Base-by-base conservation (phyloP, 495 filamentous ascomycete genomes). In the Penicillium roqueforti region DNA sequence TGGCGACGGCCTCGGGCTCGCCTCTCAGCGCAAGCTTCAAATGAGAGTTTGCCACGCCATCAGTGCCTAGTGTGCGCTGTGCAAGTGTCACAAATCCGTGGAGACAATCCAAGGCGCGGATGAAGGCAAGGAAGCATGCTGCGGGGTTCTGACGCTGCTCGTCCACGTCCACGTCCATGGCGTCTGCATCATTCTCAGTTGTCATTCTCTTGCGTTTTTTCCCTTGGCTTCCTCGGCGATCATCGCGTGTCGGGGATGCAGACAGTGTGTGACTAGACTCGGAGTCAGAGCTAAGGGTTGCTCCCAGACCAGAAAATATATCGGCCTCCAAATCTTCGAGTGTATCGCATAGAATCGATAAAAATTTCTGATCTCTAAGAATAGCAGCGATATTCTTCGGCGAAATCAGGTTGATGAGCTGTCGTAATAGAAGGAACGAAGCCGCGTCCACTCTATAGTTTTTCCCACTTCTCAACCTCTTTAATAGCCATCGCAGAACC, bases 401-500 rank as follows among this genome's bases (percentile, higher is more conserved):
- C 8, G 78, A 73, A 16, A 80, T 68, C n/a, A 69, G 54, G 26
- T 72, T 59, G 36, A 79, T 63, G 5, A 84, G 62, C 50, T 80
- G 71, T 54, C 63, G 62, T 28, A 84, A 48, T 11, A 85, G 62
- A 1, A 74, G 58, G 69, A 80, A 85, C 23, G 76, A 74, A 10
- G 59, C 59, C 19, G 73, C 67, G 6, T 78, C 68, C 43, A 76
- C 64, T 28, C 72, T 71, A 55, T 71, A 75, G 56, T 70, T 74
- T 41, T 73, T 71, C 19, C 63, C 62, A 19, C 66, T 60, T 44
- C 80, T 75, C 14, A 87, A 53, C 57, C 77, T 83, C 62, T 84
- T 85, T 55, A 88, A 72, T 23, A 88, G 64, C 86, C 86, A 89
- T 56, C 79, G 75, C 22, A 87, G 64, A 7, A 85, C 73, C 83